Conservation (phyloP, 2,329 filamentous ascomycete species). For the Boeremia exigua region DNA sequence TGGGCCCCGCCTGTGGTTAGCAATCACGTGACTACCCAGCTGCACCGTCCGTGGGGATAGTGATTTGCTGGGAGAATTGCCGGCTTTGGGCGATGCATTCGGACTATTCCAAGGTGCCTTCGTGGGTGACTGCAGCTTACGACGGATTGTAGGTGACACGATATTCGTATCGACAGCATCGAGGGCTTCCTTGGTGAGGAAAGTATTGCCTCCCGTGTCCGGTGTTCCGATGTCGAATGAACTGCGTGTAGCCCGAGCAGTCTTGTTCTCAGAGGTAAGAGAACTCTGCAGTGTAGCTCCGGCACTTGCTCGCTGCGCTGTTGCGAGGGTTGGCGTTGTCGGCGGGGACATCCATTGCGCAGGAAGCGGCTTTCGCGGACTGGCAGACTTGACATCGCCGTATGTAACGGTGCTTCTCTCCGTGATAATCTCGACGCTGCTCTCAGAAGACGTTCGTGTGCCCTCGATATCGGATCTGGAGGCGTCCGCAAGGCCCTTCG, state of each 20-base stretch:
- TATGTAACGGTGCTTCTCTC: not conserved
- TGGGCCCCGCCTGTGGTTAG: conserved; percentile 16
- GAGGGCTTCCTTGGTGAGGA: conserved; percentile 38
- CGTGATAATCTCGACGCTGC: not conserved
- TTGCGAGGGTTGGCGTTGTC: conserved; percentile 26
- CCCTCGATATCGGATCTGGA: conserved; percentile 14
- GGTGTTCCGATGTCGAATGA: conserved; percentile 22
- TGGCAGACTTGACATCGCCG: conserved; percentile 7
- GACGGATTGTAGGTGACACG: conserved; percentile 15
- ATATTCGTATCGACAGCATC: conserved; percentile 30
- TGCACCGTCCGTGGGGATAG: conserved; percentile 25
- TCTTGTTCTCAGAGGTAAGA: conserved; percentile 23
- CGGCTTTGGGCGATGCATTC: conserved; percentile 19
- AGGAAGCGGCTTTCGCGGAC: conserved; percentile 38
- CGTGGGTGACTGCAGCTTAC: conserved; percentile 19
- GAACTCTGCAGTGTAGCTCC: conserved; percentile 26
- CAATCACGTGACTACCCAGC: not conserved
- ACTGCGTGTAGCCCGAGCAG: conserved; percentile 25
- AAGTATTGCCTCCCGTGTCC: conserved; percentile 24
- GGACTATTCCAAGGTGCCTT: conserved; percentile 32
- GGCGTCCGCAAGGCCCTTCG: not conserved
- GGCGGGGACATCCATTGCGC: conserved; percentile 29
- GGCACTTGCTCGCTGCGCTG: conserved; percentile 31
- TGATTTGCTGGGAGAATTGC: conserved; percentile 22
- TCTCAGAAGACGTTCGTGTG: conserved; percentile 8